Evolutionary conservation across 2,329 filamentous ascomycete species (phyloP), one percentile per base, ranked within the genome.

Genomic region (Penicillium thymicola): DNA sequence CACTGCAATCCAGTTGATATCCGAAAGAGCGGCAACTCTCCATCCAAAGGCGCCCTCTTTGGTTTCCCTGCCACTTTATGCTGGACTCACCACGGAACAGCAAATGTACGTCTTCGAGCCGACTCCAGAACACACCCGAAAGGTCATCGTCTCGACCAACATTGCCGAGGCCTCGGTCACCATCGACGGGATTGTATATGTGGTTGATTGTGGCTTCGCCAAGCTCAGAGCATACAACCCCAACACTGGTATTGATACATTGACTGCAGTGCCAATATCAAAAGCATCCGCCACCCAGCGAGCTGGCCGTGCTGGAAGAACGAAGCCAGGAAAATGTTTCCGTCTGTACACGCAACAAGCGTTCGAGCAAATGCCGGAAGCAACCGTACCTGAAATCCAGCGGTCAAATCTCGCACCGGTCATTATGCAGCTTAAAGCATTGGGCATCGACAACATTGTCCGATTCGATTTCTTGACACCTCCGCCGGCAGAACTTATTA

Each of bases 141-240:
- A 97, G 70, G 89, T 97, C 38, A 89, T 99, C 36, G 87, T 97
- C 63, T 89, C 90, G 4, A 97, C 94, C 57, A 97, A 97, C 70
- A 97, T 97, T 62, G 92, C 94, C 13, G 94, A 99, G 78, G 93
- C 94, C 5, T 96, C 91, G 2, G 89, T 99, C 42, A 97, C 94
- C 16, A 95, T 97, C 54, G 88, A 94, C 51, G 92, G 91, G 3
- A 92, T 97, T 58, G 87, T 92, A 53, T 96, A 90, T 68, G 93
- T 99, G 6, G 79, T 97, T 48, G 94, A 99, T 72, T 87, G 85
- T 51, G 94, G 94, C 1, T 97, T 90, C 69, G 92, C 95, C 63
- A 97, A 97, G 72, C 79, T 96, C 21, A 85, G 92, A 38, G 88
- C 89, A 7, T 97, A 91, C 75, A 89, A 95, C 63, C 90, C 93